Evolutionary conservation across 2,329 filamentous ascomycete species (phyloP).

Genomic region (Fusarium azukiicola): DNA sequence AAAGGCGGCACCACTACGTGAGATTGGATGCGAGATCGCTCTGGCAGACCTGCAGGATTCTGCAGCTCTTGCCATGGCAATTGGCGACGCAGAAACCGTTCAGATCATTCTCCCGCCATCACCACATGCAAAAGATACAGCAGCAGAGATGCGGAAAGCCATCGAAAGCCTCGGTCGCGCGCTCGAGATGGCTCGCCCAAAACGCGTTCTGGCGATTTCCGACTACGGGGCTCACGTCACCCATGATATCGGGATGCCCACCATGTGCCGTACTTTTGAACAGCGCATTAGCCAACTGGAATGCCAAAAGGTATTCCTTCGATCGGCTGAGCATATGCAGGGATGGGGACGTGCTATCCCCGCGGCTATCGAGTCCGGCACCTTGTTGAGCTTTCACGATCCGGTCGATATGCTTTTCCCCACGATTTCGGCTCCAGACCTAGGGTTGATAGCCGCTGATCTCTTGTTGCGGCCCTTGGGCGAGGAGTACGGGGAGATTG

Average conservation of each 20-base stretch:
- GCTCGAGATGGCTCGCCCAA: not conserved
- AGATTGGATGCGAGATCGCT: not conserved
- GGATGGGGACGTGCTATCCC: not conserved
- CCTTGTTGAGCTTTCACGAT: not conserved
- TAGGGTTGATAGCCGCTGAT: conserved; percentile 7
- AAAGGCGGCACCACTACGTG: not conserved
- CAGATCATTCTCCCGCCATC: conserved; percentile 1
- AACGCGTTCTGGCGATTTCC: conserved; percentile 1
- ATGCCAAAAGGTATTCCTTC: not conserved
- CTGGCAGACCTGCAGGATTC: conserved; percentile 1
- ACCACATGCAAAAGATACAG: not conserved
- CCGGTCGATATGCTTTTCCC: conserved; percentile 7
- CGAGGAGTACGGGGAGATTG: not conserved
- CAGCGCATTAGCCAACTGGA: not conserved
- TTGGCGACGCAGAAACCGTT: not conserved
- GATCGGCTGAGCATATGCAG: not conserved
- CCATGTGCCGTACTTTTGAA: not conserved
- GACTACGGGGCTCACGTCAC: not conserved
- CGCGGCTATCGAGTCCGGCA: not conserved
- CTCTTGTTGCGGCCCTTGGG: not conserved
- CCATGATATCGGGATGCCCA: conserved; percentile 11
- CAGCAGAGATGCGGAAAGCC: not conserved
- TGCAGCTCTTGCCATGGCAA: not conserved
- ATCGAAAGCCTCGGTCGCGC: not conserved
- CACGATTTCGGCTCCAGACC: conserved; percentile 3